These are phyloP conservation scores for Leccinum olivaceopallidum DNA, from an alignment of 768 basidiomycete genomes.

Conservation along the genomic window DNA sequence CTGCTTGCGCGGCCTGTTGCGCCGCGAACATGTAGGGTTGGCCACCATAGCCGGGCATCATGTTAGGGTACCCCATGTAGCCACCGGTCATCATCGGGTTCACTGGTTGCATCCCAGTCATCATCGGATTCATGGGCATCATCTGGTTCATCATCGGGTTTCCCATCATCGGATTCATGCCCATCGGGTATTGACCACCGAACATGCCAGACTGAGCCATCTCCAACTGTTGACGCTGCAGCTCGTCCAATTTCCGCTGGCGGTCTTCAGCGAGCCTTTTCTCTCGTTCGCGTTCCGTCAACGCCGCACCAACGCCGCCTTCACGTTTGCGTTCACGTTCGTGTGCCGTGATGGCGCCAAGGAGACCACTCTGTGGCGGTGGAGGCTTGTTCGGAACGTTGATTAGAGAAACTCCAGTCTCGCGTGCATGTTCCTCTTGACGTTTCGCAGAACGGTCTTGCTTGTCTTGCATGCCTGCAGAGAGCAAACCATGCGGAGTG, in stretches of 20 bases:
- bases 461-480: conserved; percentile 93
- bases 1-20: conserved; percentile 77
- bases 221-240: conserved; percentile 86
- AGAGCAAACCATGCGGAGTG: conserved; percentile 90
- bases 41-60: conserved; percentile 47
- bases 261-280: conserved; percentile 89
- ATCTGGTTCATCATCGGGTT: conserved; percentile 57
- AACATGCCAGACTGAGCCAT: conserved; percentile 86
- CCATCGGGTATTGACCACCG: conserved; percentile 44
- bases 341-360: conserved; percentile 95
- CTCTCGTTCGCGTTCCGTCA: conserved; percentile 95
- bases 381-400: conserved; percentile 96
- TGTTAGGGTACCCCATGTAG: conserved; percentile 42
- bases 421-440: conserved; percentile 92
- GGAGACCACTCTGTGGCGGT: conserved; percentile 90
- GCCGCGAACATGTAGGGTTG: conserved; percentile 87
- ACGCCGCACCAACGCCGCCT: conserved; percentile 90
- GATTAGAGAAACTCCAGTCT: conserved; percentile 88
- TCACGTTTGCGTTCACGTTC: conserved; percentile 93
- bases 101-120: conserved; percentile 52
- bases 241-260: conserved; percentile 89
- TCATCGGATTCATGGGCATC: conserved; percentile 59
- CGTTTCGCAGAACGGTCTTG: conserved; percentile 94
- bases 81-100: conserved; percentile 56
- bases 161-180: conserved; percentile 70